Base-by-base conservation (phyloP, 1,284 basidiomycete species). In the Mycena sp. region DNA sequence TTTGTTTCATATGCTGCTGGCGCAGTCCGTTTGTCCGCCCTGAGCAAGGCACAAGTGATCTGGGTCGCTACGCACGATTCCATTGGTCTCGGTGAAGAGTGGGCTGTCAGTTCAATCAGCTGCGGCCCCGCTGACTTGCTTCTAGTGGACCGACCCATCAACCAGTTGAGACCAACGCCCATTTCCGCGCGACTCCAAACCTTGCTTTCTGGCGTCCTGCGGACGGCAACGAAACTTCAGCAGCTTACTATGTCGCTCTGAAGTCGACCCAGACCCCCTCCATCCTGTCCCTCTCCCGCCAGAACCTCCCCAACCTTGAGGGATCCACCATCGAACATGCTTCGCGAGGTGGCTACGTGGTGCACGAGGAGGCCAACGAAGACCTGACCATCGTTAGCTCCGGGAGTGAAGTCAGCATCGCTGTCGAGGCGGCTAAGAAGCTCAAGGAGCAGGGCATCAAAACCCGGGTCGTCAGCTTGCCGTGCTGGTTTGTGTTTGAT, bases 1-100 rank as follows among this genome's bases (percentile, higher is more conserved):
- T 98, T 98, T 76, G 93, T 96, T 53, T 95, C 94, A 7, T 98
- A 97, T 76, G 95, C 92, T 65, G 92, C 88, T 69, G 96, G 96
- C 77, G 95, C 96, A 58, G 91, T 98, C 69, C 88, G 96, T 72
- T 82, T 98, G 61, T 93, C 95, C 63, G 95, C 96, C 50, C 87
- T 98, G 62, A 95, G 92, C 74, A 86, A 89, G 72, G 91, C 95
- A 78, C 94, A 92, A 70, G 94, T 97, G 67, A 94, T 96, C 78
- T 95, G 94, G 93, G 90, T 95, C 67, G 93, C 92, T 86, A 77
- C 83, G 83, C 90, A 95, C 79, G 94, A 95, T 76, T 93, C 92
- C 50, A 95, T 95, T 70, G 94, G 93, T 80, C 90, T 95, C 55
- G 93, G 94, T 69, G 96, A 98, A 80, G 96, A 98, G 63, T 65